Conservation (phyloP, 73 alveolate genomes). For the Tetrahymena thermophila region DNA sequence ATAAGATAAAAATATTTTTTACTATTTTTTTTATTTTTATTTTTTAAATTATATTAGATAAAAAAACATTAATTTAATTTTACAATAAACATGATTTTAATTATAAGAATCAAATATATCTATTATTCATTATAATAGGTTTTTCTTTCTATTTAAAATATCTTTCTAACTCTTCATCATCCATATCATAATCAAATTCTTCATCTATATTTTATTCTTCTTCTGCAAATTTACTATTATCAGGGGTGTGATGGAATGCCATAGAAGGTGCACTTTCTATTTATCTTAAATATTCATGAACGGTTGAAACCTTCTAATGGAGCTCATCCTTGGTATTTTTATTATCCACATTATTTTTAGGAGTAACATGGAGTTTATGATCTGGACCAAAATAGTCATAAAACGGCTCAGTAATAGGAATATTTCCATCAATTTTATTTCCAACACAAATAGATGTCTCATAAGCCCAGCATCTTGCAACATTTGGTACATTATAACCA, state of each 20-base stretch:
- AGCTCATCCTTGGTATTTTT: constrained; percentile 39
- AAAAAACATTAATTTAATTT: too few species aligned
- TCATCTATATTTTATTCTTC: neutral
- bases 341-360: constrained; percentile 34
- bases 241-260: constrained; percentile 15
- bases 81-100: too few species aligned
- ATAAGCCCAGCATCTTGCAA: constrained; percentile 98
- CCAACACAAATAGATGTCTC: constrained; percentile 92
- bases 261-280: constrained; percentile 39
- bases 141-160: neutral
- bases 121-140: neutral
- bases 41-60: too few species aligned
- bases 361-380: constrained; percentile 41
- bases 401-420: constrained; percentile 53
- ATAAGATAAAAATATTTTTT: too few species aligned
- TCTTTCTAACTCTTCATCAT: neutral
- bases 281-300: constrained; percentile 22
- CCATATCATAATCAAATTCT: neutral
- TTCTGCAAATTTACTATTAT: neutral
- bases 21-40: too few species aligned
- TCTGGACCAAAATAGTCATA: constrained; percentile 74
- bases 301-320: constrained; percentile 4
- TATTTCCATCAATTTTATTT: constrained; percentile 58
- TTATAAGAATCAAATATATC: neutral
- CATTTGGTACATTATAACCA: constrained; percentile 95